Evolutionary conservation across 2,329 filamentous ascomycete species (phyloP), one percentile per base, ranked within the genome.

Genomic region (Tricladium varicosporioides): DNA sequence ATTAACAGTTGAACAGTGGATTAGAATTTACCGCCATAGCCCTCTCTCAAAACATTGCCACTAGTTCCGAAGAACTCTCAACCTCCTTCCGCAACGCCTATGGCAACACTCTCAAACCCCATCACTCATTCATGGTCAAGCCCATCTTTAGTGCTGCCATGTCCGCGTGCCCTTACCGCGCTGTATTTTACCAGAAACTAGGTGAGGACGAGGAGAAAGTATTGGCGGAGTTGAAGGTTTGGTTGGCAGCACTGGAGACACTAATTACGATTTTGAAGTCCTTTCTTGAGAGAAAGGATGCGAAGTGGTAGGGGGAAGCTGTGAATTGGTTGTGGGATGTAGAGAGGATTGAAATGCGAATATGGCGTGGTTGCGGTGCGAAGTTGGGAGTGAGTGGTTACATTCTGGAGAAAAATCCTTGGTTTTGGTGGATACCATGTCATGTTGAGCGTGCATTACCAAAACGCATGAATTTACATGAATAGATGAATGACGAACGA

Each of bases 101-200:
- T 77, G 83, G 82, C 71, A 80, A 78, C 67, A 97, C 93, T 50
- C 88, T 99, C 68, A 96, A 96, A 79, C 89, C 89, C 22, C 86
- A 96, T 79, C 94, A 99, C 80, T 85, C 81, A 71, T 92, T 96
- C 75, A 68, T 97, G 61, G 78, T 97, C 68, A 96, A 96, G 82
- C 91, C 91, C 60, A 81, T 97, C 71, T 97, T 97, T 82, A 89
- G 82, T 67, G 88, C 92, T 60, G 93, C 93, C 72, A 96, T 99
- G 92, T 84, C 84, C 66, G 92, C 92, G 15, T 93, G 89, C 65
- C 94, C 94, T 1, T 96, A 97, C 81, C 85, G 93, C 66, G 91
- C 90, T 73, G 90, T 93, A 75, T 97, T 99, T 72, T 97, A 97
- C 73, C 76, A 76, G 63, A 96, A 97, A 83, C 80, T 99, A 45